Evolutionary conservation across 805 yeast genomes (phyloP).

Genomic region (Suhomyces sp.): DNA sequence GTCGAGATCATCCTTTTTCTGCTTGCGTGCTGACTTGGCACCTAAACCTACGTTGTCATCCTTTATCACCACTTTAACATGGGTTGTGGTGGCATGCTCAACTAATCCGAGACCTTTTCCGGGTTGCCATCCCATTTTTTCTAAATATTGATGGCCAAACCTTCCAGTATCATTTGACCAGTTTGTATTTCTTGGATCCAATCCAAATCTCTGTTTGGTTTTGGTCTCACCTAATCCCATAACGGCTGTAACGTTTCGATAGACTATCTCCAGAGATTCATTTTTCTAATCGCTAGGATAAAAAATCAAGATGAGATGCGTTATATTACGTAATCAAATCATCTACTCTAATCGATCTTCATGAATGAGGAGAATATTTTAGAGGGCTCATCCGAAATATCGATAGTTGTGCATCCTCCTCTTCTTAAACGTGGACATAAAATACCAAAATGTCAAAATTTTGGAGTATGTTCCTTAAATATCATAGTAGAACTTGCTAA

Average conservation of each 20-base stretch:
- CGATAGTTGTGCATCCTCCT: neutral
- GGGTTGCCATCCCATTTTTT: constrained; percentile 86
- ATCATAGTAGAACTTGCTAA: neutral
- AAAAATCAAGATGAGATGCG: neutral
- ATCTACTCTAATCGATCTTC: neutral
- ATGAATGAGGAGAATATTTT: neutral
- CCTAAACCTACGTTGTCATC: constrained; percentile 87
- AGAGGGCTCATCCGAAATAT: neutral
- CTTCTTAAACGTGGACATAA: neutral
- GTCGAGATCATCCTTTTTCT: constrained; percentile 65
- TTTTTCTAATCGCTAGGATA: constrained; percentile 7
- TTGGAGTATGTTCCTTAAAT: neutral
- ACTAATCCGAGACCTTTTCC: constrained; percentile 84
- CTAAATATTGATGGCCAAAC: constrained; percentile 85
- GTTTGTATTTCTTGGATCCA: constrained; percentile 88
- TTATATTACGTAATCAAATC: neutral
- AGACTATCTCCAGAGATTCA: neutral
- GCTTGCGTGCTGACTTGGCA: constrained; percentile 62
- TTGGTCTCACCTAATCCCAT: constrained; percentile 86
- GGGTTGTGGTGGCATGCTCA: constrained; percentile 65
- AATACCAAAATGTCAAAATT: neutral
- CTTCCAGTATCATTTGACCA: constrained; percentile 87
- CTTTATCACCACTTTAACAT: constrained; percentile 78
- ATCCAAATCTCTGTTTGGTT: constrained; percentile 79
- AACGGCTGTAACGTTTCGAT: neutral